Conservation (phyloP, 1,284 basidiomycete species). For the Neotropicomus parvogracilis region DNA sequence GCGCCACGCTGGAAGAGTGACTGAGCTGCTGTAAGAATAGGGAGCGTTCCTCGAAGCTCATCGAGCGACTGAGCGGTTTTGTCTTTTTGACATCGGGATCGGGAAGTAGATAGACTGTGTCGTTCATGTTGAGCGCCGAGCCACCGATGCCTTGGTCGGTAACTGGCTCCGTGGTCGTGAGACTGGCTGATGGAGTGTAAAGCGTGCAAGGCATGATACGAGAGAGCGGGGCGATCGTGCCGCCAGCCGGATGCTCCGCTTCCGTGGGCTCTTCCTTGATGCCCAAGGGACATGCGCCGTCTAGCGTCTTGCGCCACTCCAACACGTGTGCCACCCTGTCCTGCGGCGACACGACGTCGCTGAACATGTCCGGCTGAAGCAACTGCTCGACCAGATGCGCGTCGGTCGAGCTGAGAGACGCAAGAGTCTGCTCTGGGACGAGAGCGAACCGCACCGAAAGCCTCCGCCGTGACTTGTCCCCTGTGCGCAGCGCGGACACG, state of each 20-base stretch:
- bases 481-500: not conserved
- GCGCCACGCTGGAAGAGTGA: constrained; percentile 34
- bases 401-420: constrained; percentile 29
- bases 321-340: constrained; percentile 25
- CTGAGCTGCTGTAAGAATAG: constrained; percentile 46
- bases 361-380: constrained; percentile 32
- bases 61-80: constrained; percentile 40
- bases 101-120: constrained; percentile 28
- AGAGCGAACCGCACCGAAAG: constrained; percentile 33
- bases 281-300: not conserved
- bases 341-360: constrained; percentile 16
- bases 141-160: constrained; percentile 20
- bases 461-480: constrained; percentile 13
- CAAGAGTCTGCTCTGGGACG: constrained; percentile 33
- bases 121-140: constrained; percentile 23
- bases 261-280: constrained; percentile 3
- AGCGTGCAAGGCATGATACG: constrained; percentile 54
- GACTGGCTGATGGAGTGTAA: constrained; percentile 44
- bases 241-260: not conserved
- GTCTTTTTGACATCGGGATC: constrained; percentile 12
- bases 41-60: constrained; percentile 51
- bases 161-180: constrained; percentile 27
- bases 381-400: constrained; percentile 32
- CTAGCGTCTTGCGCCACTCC: constrained; percentile 27
- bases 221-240: constrained; percentile 14